phyloP scores from a whole-genome alignment of 768 basidiomycete species.

The Lentinula lateritia region DNA sequence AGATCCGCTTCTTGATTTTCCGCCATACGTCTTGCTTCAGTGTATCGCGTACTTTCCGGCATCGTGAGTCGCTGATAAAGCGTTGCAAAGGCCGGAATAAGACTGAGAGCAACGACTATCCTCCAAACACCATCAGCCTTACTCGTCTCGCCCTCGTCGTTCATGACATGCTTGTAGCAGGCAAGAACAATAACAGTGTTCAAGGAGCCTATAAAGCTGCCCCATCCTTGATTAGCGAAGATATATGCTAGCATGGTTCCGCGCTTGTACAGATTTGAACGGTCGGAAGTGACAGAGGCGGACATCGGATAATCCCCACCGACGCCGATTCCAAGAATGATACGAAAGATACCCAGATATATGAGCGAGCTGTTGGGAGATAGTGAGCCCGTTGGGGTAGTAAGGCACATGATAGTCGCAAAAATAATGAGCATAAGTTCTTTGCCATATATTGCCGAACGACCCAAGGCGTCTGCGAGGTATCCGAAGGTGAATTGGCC shows the following conservation, averaged over 20 bases:
- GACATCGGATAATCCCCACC: conserved; percentile 63
- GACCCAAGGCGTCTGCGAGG: conserved; percentile 59
- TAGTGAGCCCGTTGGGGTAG: conserved; percentile 58
- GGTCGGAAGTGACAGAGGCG: conserved; percentile 62
- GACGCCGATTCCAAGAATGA: conserved; percentile 71
- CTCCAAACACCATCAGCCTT: conserved; percentile 66
- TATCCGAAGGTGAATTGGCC: conserved; percentile 66
- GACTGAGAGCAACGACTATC: conserved; percentile 67
- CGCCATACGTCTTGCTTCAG: conserved; percentile 27
- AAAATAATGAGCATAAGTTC: conserved; percentile 79
- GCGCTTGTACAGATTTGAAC: conserved; percentile 57
- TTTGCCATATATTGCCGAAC: conserved; percentile 71
- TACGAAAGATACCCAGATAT: conserved; percentile 62
- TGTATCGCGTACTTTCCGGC: conserved; percentile 58
- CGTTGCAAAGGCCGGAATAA: conserved; percentile 69
- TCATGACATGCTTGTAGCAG: conserved; percentile 60
- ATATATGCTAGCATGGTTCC: conserved; percentile 75
- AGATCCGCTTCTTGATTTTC: conserved; percentile 24
- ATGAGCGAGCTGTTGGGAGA: conserved; percentile 48
- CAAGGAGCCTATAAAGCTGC: conserved; percentile 58
- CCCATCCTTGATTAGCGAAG: conserved; percentile 78
- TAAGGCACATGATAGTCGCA: conserved; percentile 66
- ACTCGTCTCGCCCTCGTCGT: conserved; percentile 47
- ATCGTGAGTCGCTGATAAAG: conserved; percentile 74
- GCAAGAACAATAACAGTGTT: conserved; percentile 59